These are phyloP conservation scores for Graphilbum fragrans DNA, from an alignment of 2,329 filamentous ascomycete species.

Conservation along the genomic window DNA sequence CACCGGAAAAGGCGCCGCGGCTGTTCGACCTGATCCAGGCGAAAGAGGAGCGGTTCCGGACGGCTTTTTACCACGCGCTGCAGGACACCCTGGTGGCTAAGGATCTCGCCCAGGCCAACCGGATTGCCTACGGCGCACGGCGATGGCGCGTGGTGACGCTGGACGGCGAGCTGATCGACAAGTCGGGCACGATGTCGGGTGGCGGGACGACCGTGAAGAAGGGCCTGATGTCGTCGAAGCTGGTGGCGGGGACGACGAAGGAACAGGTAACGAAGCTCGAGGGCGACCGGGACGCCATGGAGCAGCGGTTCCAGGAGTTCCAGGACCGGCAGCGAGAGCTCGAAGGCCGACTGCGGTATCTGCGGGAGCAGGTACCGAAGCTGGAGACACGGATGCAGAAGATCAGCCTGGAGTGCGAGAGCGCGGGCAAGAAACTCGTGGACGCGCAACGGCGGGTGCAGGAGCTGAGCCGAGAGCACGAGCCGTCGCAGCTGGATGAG, in stretches of 20 bases:
- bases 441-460: constrained; percentile 78
- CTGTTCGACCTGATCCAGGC: constrained; percentile 87
- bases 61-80: constrained; percentile 90
- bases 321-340: constrained; percentile 75
- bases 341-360: constrained; percentile 57
- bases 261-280: constrained; percentile 86
- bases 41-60: constrained; percentile 74
- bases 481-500: constrained; percentile 71
- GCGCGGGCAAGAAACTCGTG: constrained; percentile 67
- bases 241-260: constrained; percentile 73
- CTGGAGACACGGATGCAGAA: constrained; percentile 90
- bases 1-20: constrained; percentile 82
- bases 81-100: constrained; percentile 90
- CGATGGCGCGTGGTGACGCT: constrained; percentile 95
- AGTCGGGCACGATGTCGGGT: constrained; percentile 97
- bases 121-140: constrained; percentile 87
- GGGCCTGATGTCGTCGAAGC: constrained; percentile 93
- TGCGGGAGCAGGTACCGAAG: constrained; percentile 68
- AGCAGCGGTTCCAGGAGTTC: constrained; percentile 72
- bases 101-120: constrained; percentile 89
- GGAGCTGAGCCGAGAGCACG: constrained; percentile 71
- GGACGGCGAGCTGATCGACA: constrained; percentile 90
- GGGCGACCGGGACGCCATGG: constrained; percentile 70
- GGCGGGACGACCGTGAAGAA: constrained; percentile 83
- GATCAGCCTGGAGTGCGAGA: constrained; percentile 77